Evolutionary conservation across 2,329 filamentous ascomycete genomes (phyloP), one percentile per base, ranked within the genome.

Genomic region (Scorias spongiosa): DNA sequence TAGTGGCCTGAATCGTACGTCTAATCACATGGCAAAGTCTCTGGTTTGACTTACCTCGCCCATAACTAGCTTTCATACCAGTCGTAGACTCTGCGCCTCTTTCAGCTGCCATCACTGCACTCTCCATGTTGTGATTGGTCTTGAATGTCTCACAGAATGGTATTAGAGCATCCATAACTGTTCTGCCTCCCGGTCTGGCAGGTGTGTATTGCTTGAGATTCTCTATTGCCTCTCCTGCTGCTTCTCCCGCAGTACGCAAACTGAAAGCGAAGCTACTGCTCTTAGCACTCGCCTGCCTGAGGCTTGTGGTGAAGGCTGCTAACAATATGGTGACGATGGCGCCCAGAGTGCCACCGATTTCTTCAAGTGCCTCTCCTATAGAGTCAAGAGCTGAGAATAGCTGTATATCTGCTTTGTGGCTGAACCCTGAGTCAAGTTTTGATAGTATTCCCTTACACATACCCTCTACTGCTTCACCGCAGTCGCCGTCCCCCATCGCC

Each of bases 401-500:
- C 3, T 47, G 49, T 11, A 53, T 55, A 5, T 15, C 32, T 12
- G 9, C 3, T 10, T 54, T 42, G 30, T 54, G 51, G 36, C 51
- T 53, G 1, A 62, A 50, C 2, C 55, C 55, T 11, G 46, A 34
- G 44, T 61, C 56, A 8, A 63, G 52, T 14, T 55, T 46, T 6
- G 56, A 47, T 12, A 62, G 49, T 6, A 62, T 52, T 18, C 56
- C 54, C 29, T 57, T 56, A 47, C 59, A 62, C 57, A 63, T 61
- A 15, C 52, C 53, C 15, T 53, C 60, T 1, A 70, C 66, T 20
- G 67, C 66, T 54, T 81, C 75, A 32, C 78, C 78, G 54, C 77
- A 81, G 60, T 81, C 77, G 10, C 77, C 77, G 51, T 80, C 78
- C 30, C 76, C 76, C 69, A 80, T 75, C 40, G 76, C 57, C 4